A percentile compares a stretch with the other conserved stretches of the same genome.
These are phyloP conservation scores for Rhizopogon vesiculosus DNA, from an alignment of 768 basidiomycete species.

Conservation along the genomic window DNA sequence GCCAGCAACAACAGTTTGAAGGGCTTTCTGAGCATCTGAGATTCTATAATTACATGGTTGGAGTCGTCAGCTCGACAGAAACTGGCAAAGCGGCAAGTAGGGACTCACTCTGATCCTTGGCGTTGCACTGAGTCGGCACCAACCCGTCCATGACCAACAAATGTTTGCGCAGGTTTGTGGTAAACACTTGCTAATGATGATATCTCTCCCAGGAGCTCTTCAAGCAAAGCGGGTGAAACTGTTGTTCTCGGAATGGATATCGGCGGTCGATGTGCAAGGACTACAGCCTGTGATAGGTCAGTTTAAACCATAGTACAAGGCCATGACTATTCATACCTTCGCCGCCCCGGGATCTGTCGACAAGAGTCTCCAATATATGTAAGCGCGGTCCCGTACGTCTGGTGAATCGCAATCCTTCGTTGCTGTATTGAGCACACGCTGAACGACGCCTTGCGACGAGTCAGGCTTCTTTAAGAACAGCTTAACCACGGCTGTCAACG, in stretches of 20 bases:
- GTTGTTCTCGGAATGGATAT: conserved; percentile 92
- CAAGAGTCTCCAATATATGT: conserved; percentile 95
- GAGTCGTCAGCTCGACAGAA: neutral
- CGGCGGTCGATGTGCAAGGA: conserved; percentile 87
- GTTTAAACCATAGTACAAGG: conserved; percentile 10
- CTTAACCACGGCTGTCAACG: conserved; percentile 94
- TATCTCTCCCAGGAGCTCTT: conserved; percentile 89
- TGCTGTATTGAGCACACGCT: too few species aligned
- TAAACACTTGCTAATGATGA: conserved; percentile 91
- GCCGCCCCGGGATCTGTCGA: conserved; percentile 95
- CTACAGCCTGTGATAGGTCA: conserved; percentile 39
- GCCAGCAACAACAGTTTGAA: conserved; percentile 89
- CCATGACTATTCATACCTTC: conserved; percentile 33
- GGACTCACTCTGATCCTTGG: conserved; percentile 55
- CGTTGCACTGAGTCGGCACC: conserved; percentile 75
- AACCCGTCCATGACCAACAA: conserved; percentile 87
- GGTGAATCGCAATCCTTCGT: conserved; percentile 65
- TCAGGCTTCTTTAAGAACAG: conserved; percentile 95
- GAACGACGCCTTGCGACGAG: conserved; percentile 67
- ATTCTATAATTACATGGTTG: conserved; percentile 27
- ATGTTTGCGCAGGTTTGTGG: conserved; percentile 95
- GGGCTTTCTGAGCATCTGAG: conserved; percentile 72
- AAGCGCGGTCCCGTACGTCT: conserved; percentile 94
- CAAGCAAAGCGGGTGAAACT: conserved; percentile 79
- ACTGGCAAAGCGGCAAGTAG: conserved; percentile 1